Percentiles rank a stretch among this genome's conserved stretches.
Evolutionary conservation across 305 asterid species (phyloP).

Genomic region (Ajuga reptans): DNA sequence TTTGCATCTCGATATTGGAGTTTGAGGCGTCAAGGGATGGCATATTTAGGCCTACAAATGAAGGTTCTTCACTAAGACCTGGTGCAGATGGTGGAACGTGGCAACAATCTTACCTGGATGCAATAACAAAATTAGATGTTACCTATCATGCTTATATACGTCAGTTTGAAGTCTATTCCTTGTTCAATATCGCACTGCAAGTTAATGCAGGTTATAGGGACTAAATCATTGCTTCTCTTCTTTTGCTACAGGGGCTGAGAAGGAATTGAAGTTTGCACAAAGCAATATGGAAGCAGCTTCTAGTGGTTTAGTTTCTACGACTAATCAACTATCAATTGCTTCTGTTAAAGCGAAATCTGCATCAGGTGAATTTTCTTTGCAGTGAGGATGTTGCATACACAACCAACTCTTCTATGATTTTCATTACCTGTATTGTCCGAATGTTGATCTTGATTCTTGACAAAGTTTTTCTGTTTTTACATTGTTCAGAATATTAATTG

Average conservation of each 20-base stretch:
- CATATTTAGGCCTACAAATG: slow-evolving; percentile 48
- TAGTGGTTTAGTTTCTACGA: slow-evolving; percentile 63
- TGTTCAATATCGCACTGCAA: slow-evolving; percentile 19
- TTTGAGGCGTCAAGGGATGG: slow-evolving; percentile 98
- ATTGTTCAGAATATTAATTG: neutral
- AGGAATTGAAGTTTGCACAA: slow-evolving; percentile 88
- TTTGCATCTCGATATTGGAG: slow-evolving; percentile 78
- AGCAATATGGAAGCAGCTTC: slow-evolving; percentile 95
- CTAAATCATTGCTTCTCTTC: slow-evolving; percentile 21
- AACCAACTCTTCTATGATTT: slow-evolving; percentile 14
- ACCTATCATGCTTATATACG: slow-evolving; percentile 78
- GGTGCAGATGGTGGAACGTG: slow-evolving; percentile 71
- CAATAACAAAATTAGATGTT: slow-evolving; percentile 65
- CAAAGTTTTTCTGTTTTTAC: slow-evolving; percentile 14
- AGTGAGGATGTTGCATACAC: slow-evolving; percentile 9
- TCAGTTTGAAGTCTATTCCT: slow-evolving; percentile 36
- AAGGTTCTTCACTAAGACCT: slow-evolving; percentile 43
- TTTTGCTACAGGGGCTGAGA: slow-evolving; percentile 76
- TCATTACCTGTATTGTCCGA: slow-evolving; percentile 13
- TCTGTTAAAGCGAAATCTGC: slow-evolving; percentile 70
- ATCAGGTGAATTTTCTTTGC: slow-evolving; percentile 58
- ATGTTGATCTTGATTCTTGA: slow-evolving; percentile 5
- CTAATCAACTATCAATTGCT: slow-evolving; percentile 75
- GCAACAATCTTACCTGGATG: slow-evolving; percentile 75
- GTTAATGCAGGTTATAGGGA: slow-evolving; percentile 13